Base-by-base conservation (phyloP, 2,329 filamentous ascomycete genomes). In the Fusarium torulosum region DNA sequence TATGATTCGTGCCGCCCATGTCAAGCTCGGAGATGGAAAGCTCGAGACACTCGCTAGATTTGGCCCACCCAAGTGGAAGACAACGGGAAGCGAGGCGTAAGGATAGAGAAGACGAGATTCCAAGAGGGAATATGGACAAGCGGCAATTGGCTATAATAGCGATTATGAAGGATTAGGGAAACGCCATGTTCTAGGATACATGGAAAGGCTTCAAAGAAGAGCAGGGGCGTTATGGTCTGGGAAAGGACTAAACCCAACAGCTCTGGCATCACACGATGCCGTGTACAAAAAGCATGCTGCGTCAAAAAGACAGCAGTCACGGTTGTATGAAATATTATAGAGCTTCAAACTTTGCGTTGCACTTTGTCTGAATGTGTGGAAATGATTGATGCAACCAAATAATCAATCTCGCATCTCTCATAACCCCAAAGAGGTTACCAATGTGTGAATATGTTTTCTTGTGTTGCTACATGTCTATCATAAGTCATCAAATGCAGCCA, bases 1-100 rank as follows among this genome's bases (percentile, higher is more conserved):
- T 58, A 92, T 98, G 88, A 91, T 99, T 67, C 88, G 94, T 60
- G 91, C 94, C 74, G 90, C 89, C 25, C 89, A 95, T 62, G 94
- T 98, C 59, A 96, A 94, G 84, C 84, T 98, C 69, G 95, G 94
- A 42, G 84, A 87, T 61, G 84, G 84, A 60, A 85, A 84, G 72
- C 79, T 90, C 31, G 79, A 79, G 54, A 87, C 83, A 11, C 73
- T 85, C 53, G 80, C 82, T 40, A 78, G 80, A 43, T 85, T 86
- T 55, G 84, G 84, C 2, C 75, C 78, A 21, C 78, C 86, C 7
- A 78, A 81, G 68, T 88, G 86, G 86, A 77, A 77, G 74, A 79
- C 77, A 23, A 65, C 75, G 41, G 70, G 72, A 19, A 76, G 72
- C 37, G 75, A 78, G 70, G 75, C 72, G 33, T 79, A 69, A 72